Evolutionary conservation across 768 basidiomycete genomes (phyloP).

Genomic region (Amyloporia xantha): DNA sequence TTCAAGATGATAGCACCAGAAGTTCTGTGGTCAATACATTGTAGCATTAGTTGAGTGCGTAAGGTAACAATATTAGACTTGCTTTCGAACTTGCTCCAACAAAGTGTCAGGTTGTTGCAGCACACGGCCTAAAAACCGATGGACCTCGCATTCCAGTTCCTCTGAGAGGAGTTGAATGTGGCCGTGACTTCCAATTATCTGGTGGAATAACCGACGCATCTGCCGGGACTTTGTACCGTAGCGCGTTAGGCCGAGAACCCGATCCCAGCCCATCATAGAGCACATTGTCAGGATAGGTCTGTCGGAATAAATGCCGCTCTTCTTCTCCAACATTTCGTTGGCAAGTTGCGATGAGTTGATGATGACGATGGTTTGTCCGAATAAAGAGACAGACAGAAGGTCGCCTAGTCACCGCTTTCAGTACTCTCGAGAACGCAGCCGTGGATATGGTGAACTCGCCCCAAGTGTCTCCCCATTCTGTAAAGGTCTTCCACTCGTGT

Average conservation of each 20-base stretch:
- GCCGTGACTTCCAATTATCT: constrained; percentile 20
- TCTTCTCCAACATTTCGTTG: constrained; percentile 25
- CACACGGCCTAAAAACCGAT: constrained; percentile 35
- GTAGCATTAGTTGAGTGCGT: background rate
- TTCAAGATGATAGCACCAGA: constrained; percentile 23
- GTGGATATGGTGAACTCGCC: constrained; percentile 3
- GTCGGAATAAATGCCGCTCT: constrained; percentile 25
- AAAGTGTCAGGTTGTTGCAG: constrained; percentile 33
- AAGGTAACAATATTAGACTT: constrained; percentile 3
- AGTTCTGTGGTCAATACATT: constrained; percentile 14
- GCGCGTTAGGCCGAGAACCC: constrained; percentile 14
- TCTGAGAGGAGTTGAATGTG: no score
- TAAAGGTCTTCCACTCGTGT: constrained; percentile 1
- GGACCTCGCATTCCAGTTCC: constrained; percentile 38
- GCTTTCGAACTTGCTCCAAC: constrained; percentile 36
- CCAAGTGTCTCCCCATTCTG: constrained; percentile 5
- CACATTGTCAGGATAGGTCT: constrained; percentile 22
- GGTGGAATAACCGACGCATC: constrained; percentile 18
- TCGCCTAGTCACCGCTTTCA: constrained; percentile 16
- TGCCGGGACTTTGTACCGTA: constrained; percentile 23
- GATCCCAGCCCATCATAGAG: constrained; percentile 22
- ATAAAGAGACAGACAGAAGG: constrained; percentile 21
- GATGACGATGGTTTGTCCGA: constrained; percentile 23
- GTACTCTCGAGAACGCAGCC: background rate
- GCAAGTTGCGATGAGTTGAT: constrained; percentile 24